Evolutionary conservation across 768 basidiomycete genomes (phyloP), one percentile per base, ranked within the genome.

Genomic region (Rhizopogon rudus): DNA sequence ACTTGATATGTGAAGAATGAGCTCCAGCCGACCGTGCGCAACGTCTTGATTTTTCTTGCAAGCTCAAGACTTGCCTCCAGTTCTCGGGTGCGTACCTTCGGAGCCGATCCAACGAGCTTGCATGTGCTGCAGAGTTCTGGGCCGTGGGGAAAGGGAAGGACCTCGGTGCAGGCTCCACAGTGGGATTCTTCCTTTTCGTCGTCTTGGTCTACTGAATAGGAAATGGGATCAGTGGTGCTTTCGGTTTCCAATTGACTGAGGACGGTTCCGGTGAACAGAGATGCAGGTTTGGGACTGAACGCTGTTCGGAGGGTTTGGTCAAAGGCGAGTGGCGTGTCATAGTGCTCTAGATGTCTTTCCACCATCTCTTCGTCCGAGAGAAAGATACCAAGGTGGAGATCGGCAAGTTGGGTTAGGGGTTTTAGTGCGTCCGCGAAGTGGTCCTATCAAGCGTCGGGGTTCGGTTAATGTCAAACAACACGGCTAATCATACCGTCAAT

Each of bases 331-430:
- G 65, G 63, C 7, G 60, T 63, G 29, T 67, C 65, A 53, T 65
- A 64, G 43, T 67, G 65, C 10, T 66, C 61, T 55, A 71, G 65
- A 55, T 84, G 82, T 41, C 66, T 61, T 53, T 77, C 72, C 17
- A 86, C 65, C 54, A 84, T 66, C 40, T 69, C 69, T 28, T 79
- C 76, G 51, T 79, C 74, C 0, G 86, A 87, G 17, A 88, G 78
- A 62, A 81, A 83, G 45, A 88, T 71, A 0, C 87, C 87, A 20
- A 88, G 70, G 59, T 80, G 79, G 14, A 88, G 73, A 55, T 77
- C 66, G 14, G 71, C 65, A 9, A 88, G 73, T 10, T 72, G 71
- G 45, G 62, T 68, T 10, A 88, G 73, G 16, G 80, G 71, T 58
- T 67, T 67, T 17, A 85, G 65, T n/a, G 73, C 73, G 9, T 59